Evolutionary conservation across 495 filamentous ascomycete genomes (phyloP), one percentile per base, ranked within the genome.

Genomic region (Letharia columbiana): DNA sequence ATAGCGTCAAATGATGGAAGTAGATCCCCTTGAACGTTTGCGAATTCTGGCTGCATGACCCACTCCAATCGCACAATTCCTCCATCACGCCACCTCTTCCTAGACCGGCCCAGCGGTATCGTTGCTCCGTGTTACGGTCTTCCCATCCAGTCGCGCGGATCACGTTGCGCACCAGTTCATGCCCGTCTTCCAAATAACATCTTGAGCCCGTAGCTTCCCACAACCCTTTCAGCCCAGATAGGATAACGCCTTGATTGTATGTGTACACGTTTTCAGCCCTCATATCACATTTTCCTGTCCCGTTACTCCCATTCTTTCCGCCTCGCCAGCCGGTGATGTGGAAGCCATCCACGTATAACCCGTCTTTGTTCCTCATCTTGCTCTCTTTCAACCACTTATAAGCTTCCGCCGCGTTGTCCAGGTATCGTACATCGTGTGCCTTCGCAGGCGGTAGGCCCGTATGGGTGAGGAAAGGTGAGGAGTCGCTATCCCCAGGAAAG

Each of bases 1-100:
- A 96, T 5, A 84, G 73, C 0, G 87, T 82, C 2, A 98, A 80
- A 69, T 98, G 93, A 75, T 96, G 85, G 79, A 94, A 96, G 79
- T 91, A 96, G 62, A 96, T 93, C 18, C 92, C 91, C 72, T 97
- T 98, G 81, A 98, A 98, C 0, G 90, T 95, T 71, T 97, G 92
- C 1, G 82, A 83, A 71, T 98, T 82, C 76, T 98, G 94, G 15
- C 85, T 89, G 72, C 92, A 98, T 54, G 74, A 79, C 4, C 84
- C 90, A 23, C 73, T 77, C 1, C 87, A 83, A 74, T 98, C 94
- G 72, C 93, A 98, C 15, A 80, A 75, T 28, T 98, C 94, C 72
- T 96, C 91, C 63, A 98, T 78, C 12, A 96, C 81, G 13, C 94
- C 92, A 33, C 81, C 81, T 2, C 89, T 83, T 18, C 92, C 92